phyloP scores from a whole-genome alignment of 192 early-diverging fungal species.

The Linnemannia zychae region DNA sequence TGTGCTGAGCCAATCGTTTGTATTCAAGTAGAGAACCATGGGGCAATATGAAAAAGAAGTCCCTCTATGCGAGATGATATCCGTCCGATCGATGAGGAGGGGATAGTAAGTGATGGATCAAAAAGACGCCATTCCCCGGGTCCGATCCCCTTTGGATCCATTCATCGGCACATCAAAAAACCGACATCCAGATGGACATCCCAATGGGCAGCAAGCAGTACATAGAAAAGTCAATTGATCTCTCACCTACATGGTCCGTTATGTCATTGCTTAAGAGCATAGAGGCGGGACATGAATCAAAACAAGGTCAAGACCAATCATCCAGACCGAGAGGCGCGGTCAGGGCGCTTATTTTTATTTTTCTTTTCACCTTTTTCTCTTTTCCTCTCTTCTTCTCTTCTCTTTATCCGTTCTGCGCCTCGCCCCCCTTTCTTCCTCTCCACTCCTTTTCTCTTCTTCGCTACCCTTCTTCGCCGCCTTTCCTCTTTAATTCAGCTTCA shows the following conservation, averaged over 20 bases:
- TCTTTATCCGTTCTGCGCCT: background rate
- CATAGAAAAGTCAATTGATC: background rate
- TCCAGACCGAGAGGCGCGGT: background rate
- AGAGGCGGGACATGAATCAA: background rate
- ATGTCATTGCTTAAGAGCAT: background rate
- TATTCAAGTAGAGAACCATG: too few relatives aligned
- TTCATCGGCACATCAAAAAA: background rate
- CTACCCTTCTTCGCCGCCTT: background rate
- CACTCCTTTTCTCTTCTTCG: background rate
- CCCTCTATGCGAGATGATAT: background rate
- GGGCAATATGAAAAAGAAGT: too few relatives aligned
- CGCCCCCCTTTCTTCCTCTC: background rate
- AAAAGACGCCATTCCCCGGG: background rate
- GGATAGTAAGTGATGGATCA: background rate
- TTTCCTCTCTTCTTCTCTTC: background rate
- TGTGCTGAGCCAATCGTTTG: too few relatives aligned
- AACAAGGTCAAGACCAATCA: background rate
- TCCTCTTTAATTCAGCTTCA: background rate
- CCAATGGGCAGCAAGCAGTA: background rate
- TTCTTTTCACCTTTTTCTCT: background rate
- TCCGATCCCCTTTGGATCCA: background rate
- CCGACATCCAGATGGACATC: too few relatives aligned
- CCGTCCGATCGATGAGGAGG: background rate
- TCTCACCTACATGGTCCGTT: background rate
- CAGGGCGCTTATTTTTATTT: conserved; percentile 8